Evolutionary conservation across 306 rosid genomes (phyloP), one percentile per base, ranked within the genome.

Genomic region (Comarum palustre): DNA sequence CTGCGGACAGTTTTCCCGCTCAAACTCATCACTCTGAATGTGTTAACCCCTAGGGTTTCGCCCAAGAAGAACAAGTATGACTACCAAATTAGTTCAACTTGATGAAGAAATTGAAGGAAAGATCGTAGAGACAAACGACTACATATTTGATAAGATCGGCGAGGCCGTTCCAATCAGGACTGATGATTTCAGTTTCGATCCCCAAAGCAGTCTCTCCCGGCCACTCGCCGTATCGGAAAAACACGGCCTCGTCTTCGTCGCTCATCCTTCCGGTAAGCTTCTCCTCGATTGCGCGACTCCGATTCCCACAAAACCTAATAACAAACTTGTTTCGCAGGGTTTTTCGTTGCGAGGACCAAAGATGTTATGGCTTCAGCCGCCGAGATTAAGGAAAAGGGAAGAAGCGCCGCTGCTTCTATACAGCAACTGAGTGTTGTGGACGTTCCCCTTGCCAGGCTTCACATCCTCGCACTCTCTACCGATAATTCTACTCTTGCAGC

Each of bases 171-270:
- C 96, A 4, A 43, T 91, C 68, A 82, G 77, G 50, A 50, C 66
- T 70, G 19, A 54, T 3, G 87, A 82, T 34, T 85, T 80, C 58
- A 50, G 24, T 63, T 91, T 82, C 79, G 89, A 84, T 48, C 68
- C 51, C 19, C 76, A 80, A 68, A 36, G 27, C 59, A 88, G 79
- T 68, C 96, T 96, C 8, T 81, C 87, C 66, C 88, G 80, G 54
- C 92, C 98, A 36, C 91, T 94, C 62, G 83, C 92, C n/a, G 74
- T 94, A 71, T 94, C 98, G 22, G 82, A 89, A 70, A 82, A 73
- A 69, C 87, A 75, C 54, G 86, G 91, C 72, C 87, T 86, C 84
- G 69, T 90, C 57, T 89, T 91, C 42, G 75, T 84, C 0, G 96
- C 96, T 36, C 93, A 85, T 74, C 72, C 90, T 45, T 74, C 89